Conservation (phyloP, 345 rosid species). For the Aquilaria yunnanensis region DNA sequence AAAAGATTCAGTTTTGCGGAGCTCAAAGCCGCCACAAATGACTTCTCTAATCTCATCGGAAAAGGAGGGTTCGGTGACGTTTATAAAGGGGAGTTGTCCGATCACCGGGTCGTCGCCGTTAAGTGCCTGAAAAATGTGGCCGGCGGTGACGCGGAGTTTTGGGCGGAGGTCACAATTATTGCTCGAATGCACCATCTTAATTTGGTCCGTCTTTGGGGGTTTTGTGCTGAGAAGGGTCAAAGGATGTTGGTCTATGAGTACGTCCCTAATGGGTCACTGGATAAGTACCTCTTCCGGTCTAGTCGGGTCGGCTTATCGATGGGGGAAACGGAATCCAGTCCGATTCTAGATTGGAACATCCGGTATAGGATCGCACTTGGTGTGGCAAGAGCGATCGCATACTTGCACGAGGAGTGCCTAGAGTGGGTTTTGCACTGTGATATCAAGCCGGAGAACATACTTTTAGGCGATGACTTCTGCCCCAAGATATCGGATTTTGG, state of each 20-base stretch:
- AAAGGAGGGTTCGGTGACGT: slow-evolving; percentile 70
- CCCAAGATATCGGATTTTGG: slow-evolving; percentile 65
- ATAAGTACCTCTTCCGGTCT: slow-evolving; percentile 34
- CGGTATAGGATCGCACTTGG: slow-evolving; percentile 60
- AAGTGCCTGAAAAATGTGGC: slow-evolving; percentile 59
- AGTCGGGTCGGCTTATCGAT: slow-evolving; percentile 10
- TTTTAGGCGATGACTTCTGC: slow-evolving; percentile 57
- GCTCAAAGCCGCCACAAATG: slow-evolving; percentile 51
- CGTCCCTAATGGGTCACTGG: slow-evolving; percentile 61
- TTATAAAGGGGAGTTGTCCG: slow-evolving; percentile 50
- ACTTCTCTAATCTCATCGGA: slow-evolving; percentile 42
- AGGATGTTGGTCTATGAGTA: slow-evolving; percentile 59
- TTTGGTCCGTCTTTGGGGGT: slow-evolving; percentile 59
- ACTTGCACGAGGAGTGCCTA: slow-evolving; percentile 65
- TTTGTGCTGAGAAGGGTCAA: slow-evolving; percentile 60
- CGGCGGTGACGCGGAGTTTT: slow-evolving; percentile 60
- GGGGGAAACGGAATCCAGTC: slow-evolving; percentile 11
- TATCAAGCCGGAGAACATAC: slow-evolving; percentile 61
- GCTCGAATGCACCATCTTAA: slow-evolving; percentile 71
- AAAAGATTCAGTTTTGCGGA: slow-evolving; percentile 50
- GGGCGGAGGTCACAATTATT: slow-evolving; percentile 65
- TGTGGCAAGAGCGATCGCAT: slow-evolving; percentile 65
- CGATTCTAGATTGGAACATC: slow-evolving; percentile 49
- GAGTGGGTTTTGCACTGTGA: slow-evolving; percentile 70
- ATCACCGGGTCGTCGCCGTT: slow-evolving; percentile 53